Percentiles rank a stretch among this genome's conserved stretches.
Evolutionary conservation across 2,329 filamentous ascomycete genomes (phyloP).

Genomic region (Cladosporium sp.): DNA sequence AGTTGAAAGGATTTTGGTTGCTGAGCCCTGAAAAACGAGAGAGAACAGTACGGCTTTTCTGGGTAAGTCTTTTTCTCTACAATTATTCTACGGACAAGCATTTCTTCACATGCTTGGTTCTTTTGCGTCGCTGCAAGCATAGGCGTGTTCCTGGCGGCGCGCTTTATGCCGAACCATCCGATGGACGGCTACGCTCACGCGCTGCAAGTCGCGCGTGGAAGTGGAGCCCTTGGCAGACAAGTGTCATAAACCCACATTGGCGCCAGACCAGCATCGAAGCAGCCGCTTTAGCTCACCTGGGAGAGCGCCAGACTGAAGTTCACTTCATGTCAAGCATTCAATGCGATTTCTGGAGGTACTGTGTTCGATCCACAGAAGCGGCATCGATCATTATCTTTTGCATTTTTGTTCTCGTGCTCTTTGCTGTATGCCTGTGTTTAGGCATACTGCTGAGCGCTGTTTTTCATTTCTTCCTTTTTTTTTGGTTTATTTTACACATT

Average conservation of each 20-base stretch:
- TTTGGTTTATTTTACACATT: too few relatives aligned
- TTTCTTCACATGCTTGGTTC: conserved; percentile 9
- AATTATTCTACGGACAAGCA: not conserved
- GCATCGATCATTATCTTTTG: conserved; percentile 25
- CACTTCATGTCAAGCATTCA: conserved; percentile 26
- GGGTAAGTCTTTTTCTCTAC: conserved; percentile 30
- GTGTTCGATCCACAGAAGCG: conserved; percentile 43
- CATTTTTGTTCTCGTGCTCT: not conserved
- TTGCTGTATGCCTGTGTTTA: not conserved
- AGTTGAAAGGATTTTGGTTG: conserved; percentile 52
- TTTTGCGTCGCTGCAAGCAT: conserved; percentile 6
- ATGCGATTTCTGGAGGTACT: conserved; percentile 43
- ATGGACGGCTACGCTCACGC: not conserved
- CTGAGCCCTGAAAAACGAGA: conserved; percentile 44
- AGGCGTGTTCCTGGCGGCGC: conserved; percentile 7
- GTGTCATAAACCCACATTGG: conserved; percentile 1
- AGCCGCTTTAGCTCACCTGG: conserved; percentile 42
- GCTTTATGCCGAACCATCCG: conserved; percentile 1
- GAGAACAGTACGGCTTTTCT: conserved; percentile 37
- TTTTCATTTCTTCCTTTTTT: not conserved
- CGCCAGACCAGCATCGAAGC: conserved; percentile 5
- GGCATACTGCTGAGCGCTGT: not conserved
- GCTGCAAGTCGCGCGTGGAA: not conserved
- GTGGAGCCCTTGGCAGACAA: conserved; percentile 15
- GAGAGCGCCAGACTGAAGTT: conserved; percentile 43